Conservation (phyloP, 306 rosid genomes). For the Pyrus communis region DNA sequence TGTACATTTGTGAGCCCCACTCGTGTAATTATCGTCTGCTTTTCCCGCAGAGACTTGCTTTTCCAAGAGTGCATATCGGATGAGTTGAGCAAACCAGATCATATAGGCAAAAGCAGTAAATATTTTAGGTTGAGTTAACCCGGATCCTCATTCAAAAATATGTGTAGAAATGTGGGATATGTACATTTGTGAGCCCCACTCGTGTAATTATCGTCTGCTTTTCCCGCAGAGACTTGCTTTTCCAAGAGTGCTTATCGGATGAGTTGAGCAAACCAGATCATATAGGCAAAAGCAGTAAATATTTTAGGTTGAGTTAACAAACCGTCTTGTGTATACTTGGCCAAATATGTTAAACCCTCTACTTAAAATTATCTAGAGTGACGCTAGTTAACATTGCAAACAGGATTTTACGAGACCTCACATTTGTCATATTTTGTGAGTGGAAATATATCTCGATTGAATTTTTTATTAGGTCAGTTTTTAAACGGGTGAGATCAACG, state of each 20-base stretch:
- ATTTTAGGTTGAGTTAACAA: not conserved
- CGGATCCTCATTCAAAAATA: not conserved
- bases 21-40: not conserved
- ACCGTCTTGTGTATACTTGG: not conserved
- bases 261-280: not conserved
- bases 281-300: not conserved
- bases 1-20: constrained; percentile 18
- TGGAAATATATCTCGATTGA: too few relatives aligned
- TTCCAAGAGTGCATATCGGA: not conserved
- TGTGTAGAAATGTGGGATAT: constrained; percentile 5
- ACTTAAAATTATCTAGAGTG: not conserved
- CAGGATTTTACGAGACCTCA: too few relatives aligned
- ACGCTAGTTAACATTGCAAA: not conserved
- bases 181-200: constrained; percentile 17
- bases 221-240: not conserved
- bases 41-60: not conserved
- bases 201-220: not conserved
- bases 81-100: not conserved
- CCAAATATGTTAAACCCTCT: not conserved
- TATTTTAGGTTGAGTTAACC: not conserved
- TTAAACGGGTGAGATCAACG: too few relatives aligned
- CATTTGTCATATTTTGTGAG: too few relatives aligned
- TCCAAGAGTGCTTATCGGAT: not conserved
- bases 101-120: not conserved
- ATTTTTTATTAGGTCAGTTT: too few relatives aligned